phyloP scores from a whole-genome alignment of 495 filamentous ascomycete species.

The Chaetomium cochliodes region DNA sequence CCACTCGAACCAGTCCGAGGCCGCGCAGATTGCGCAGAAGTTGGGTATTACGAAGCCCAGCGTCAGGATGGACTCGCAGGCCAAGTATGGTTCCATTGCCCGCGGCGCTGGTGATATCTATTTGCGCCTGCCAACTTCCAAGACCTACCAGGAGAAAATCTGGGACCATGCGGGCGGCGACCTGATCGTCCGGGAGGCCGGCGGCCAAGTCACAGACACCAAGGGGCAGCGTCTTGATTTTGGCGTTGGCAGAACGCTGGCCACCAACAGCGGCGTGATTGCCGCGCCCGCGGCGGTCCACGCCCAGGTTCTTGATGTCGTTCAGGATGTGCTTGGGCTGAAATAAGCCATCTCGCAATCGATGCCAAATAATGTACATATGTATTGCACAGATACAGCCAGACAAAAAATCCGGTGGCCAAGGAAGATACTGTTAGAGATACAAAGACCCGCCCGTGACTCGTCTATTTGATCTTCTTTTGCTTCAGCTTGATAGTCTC shows the following conservation, averaged over 20 bases:
- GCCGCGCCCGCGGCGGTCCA: conserved; percentile 78
- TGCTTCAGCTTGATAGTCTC: conserved; percentile 97
- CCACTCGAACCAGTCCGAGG: conserved; percentile 84
- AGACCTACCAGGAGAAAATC: conserved; percentile 96
- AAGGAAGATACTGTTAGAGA: conserved; percentile 17
- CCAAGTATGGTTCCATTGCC: conserved; percentile 96
- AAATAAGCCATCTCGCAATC: conserved; percentile 27
- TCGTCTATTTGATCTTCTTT: conserved; percentile 93
- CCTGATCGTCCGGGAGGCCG: conserved; percentile 89
- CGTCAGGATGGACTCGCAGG: conserved; percentile 94
- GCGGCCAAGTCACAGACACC: conserved; percentile 85
- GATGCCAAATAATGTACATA: conserved; percentile 31
- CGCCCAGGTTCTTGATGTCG: conserved; percentile 71
- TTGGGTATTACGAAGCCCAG: conserved; percentile 82
- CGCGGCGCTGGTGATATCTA: conserved; percentile 94
- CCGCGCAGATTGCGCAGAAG: conserved; percentile 76
- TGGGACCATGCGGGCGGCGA: conserved; percentile 99
- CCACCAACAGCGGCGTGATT: conserved; percentile 87
- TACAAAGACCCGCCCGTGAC: conserved; percentile 13
- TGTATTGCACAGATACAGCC: conserved; percentile 27
- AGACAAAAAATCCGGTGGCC: conserved; percentile 11
- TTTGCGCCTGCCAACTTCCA: conserved; percentile 76
- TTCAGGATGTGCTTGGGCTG: conserved; percentile 68
- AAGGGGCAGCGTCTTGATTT: conserved; percentile 81
- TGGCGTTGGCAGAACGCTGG: conserved; percentile 78